phyloP scores from a whole-genome alignment of 2,329 filamentous ascomycete genomes.

The Magnaporthiopsis incrustans region DNA sequence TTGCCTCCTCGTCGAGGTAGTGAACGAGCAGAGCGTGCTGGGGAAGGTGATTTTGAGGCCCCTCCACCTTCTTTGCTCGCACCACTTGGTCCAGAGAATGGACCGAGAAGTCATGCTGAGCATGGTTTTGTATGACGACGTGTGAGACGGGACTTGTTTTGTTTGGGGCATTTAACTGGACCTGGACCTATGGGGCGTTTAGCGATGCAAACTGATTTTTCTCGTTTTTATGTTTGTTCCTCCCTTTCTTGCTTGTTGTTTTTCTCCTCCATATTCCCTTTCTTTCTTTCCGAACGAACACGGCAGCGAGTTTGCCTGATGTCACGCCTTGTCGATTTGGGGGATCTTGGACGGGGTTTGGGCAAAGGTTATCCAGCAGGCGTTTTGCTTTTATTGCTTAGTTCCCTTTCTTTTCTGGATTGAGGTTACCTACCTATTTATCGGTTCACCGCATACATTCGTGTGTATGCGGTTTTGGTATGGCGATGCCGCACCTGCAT shows the following conservation, averaged over 20 bases:
- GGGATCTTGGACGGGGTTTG: not conserved
- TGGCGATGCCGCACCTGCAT: not conserved
- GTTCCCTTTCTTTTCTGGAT: not conserved
- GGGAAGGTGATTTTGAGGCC: too few species aligned
- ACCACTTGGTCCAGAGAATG: not conserved
- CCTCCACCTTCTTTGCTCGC: not conserved
- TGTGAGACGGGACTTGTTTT: not conserved
- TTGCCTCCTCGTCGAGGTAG: conserved; percentile 15
- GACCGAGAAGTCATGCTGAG: not conserved
- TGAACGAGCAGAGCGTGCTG: not conserved
- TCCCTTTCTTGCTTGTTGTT: not conserved
- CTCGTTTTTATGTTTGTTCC: not conserved
- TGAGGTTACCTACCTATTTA: not conserved
- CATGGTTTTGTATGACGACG: not conserved
- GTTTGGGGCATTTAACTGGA: not conserved
- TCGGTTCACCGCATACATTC: not conserved
- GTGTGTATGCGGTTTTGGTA: too few species aligned
- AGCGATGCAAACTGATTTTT: not conserved
- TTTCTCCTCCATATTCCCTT: not conserved
- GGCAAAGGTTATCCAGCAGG: not conserved
- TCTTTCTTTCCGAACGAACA: not conserved
- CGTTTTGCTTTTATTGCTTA: not conserved
- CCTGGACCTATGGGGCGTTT: not conserved
- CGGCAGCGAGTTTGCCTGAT: not conserved
- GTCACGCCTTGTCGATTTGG: not conserved